phyloP scores from a whole-genome alignment of 495 filamentous ascomycete genomes.

The Symbiotaphrina buchneri region DNA sequence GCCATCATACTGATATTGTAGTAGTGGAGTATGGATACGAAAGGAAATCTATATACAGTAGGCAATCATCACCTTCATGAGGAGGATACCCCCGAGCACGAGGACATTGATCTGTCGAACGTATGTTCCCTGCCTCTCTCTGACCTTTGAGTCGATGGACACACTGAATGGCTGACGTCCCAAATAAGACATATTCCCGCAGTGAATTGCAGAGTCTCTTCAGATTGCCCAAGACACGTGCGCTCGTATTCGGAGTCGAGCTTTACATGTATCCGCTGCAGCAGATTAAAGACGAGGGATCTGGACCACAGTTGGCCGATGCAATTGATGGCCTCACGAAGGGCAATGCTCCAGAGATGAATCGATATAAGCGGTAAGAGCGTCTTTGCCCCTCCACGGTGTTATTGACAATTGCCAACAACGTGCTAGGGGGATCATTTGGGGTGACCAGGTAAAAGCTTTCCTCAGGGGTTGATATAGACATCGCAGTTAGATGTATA shows the following conservation, averaged over 20 bases:
- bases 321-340: conserved; percentile 51
- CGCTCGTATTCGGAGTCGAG: conserved; percentile 58
- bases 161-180: too few relatives aligned
- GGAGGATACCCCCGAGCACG: neutral
- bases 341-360: conserved; percentile 46
- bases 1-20: neutral
- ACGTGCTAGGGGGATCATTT: too few relatives aligned
- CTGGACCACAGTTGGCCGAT: conserved; percentile 29
- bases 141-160: too few relatives aligned
- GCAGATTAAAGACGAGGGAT: conserved; percentile 46
- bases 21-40: neutral
- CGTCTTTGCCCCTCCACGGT: too few relatives aligned
- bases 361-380: conserved; percentile 53
- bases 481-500: too few relatives aligned
- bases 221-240: conserved; percentile 39
- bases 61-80: neutral
- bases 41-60: neutral
- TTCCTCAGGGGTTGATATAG: too few relatives aligned
- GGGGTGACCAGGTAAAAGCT: too few relatives aligned
- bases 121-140: too few relatives aligned
- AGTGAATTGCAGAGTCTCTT: conserved; percentile 62
- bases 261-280: conserved; percentile 51
- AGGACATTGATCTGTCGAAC: neutral
- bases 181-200: too few relatives aligned
- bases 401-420: too few relatives aligned